Conservation (phyloP, 345 rosid species). For the Nasturtium officinale region DNA sequence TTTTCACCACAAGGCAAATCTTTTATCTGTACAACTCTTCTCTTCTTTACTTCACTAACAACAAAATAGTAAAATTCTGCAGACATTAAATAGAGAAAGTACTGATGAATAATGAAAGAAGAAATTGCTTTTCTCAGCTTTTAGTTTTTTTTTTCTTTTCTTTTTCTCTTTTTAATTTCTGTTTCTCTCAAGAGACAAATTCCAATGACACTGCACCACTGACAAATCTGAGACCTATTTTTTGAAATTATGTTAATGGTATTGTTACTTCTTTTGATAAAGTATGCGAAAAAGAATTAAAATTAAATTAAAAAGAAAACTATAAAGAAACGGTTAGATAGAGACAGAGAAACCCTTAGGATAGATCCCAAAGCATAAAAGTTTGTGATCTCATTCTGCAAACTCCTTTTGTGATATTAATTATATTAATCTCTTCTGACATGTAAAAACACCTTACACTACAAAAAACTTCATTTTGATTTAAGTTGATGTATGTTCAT, state of each 20-base stretch:
- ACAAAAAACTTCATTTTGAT: too few relatives aligned
- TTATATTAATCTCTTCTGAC: conserved; percentile 21
- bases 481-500: too few relatives aligned
- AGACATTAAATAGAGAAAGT: conserved; percentile 41
- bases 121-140: conserved; percentile 62
- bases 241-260: conserved; percentile 27
- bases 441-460: conserved; percentile 20
- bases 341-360: conserved; percentile 45
- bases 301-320: conserved; percentile 34
- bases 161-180: conserved; percentile 12
- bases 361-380: conserved; percentile 46
- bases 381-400: conserved; percentile 45
- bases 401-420: conserved; percentile 29
- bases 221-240: conserved; percentile 42
- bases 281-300: not conserved
- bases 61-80: conserved; percentile 44
- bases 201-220: conserved; percentile 54
- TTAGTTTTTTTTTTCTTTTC: conserved; percentile 43
- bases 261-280: conserved; percentile 36
- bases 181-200: conserved; percentile 47
- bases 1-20: conserved; percentile 24
- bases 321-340: conserved; percentile 42
- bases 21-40: conserved; percentile 29
- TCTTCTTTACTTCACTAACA: conserved; percentile 41
- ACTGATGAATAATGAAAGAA: conserved; percentile 45